Evolutionary conservation across 1,284 basidiomycete species (phyloP).

Genomic region (Vanrija sp.): DNA sequence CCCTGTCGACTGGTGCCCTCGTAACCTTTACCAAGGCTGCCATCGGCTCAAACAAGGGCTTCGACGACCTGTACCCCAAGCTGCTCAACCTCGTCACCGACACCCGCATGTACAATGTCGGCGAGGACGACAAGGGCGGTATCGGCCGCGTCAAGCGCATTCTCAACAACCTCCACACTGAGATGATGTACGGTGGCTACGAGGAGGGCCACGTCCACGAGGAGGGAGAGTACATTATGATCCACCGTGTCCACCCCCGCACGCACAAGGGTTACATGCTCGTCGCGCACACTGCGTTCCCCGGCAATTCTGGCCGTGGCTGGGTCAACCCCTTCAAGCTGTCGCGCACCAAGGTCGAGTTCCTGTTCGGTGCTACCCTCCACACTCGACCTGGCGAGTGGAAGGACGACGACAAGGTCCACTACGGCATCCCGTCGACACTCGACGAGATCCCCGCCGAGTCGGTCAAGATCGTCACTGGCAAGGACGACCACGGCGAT

Average conservation of each 20-base stretch:
- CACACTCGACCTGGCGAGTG: slow-evolving; percentile 63
- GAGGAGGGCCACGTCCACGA: slow-evolving; percentile 92
- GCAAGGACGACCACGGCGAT: slow-evolving; percentile 62
- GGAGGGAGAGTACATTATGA: slow-evolving; percentile 87
- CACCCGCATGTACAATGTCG: slow-evolving; percentile 67
- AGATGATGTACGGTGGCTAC: slow-evolving; percentile 78
- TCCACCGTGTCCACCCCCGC: slow-evolving; percentile 83
- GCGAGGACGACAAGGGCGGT: slow-evolving; percentile 49
- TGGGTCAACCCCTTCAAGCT: slow-evolving; percentile 76
- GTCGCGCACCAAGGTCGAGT: slow-evolving; percentile 69
- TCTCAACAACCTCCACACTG: slow-evolving; percentile 77
- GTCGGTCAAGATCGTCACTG: slow-evolving; percentile 48
- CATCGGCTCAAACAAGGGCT: slow-evolving; percentile 87
- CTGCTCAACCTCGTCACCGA: slow-evolving; percentile 80
- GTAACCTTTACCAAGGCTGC: slow-evolving; percentile 81
- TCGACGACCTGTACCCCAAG: slow-evolving; percentile 93
- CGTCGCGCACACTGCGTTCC: slow-evolving; percentile 86
- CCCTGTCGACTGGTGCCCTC: slow-evolving; percentile 83
- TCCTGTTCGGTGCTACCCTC: slow-evolving; percentile 72
- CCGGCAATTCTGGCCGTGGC: slow-evolving; percentile 72
- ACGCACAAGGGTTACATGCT: slow-evolving; percentile 88
- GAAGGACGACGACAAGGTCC: slow-evolving; percentile 56
- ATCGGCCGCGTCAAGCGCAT: slow-evolving; percentile 78
- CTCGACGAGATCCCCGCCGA: slow-evolving; percentile 63
- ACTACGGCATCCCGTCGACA: slow-evolving; percentile 69